Evolutionary conservation across 1,139 yeast genomes (phyloP), one percentile per base, ranked within the genome.

Genomic region (Pichia sp.): DNA sequence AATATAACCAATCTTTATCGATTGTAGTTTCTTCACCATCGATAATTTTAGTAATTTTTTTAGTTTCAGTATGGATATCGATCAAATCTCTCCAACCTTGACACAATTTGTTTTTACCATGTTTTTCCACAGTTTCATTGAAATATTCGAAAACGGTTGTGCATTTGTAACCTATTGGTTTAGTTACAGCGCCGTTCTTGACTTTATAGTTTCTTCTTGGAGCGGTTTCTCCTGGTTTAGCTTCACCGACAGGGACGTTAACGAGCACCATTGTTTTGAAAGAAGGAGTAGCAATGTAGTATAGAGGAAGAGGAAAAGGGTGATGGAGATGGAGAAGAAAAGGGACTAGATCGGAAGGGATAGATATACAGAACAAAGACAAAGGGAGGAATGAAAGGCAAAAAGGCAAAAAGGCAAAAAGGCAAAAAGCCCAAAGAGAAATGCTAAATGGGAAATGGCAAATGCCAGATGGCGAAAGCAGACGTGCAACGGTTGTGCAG

Each of bases 1-100:
- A 93, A 62, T 68, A 91, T 41, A 72, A 65, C 99, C 99, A 91
- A 40, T 79, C 79, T 68, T 91, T 91, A 58, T 83, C 84, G 39
- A 83, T 81, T 51, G 74, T 69, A 30, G 64, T 67, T 44, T 77
- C 77, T 60, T 82, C 71, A 46, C 97, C 97, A 49, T 88, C 84
- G 38, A 91, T 68, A 45, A 76, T 61, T 68, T 86, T 89, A 51
- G 77, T 79, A 43, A 91, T 73, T 56, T 70, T 69, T 65, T 86
- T 89, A 44, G 69, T 72, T 61, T 91, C 97, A 41, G 67, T 71
- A 62, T 88, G 91, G 42, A 84, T 61, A 43, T 86, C 89, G 34
- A 74, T 52, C 47, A 84, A 66, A 36, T 79, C 77, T 69, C 99
- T 81, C 77, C 84, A 80, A 31, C 85, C 97, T 74, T 88, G 77